Percentiles rank a stretch among this genome's conserved stretches.
Conservation (phyloP, 108 stramenopile genomes). For the Nitzschia putrida region DNA sequence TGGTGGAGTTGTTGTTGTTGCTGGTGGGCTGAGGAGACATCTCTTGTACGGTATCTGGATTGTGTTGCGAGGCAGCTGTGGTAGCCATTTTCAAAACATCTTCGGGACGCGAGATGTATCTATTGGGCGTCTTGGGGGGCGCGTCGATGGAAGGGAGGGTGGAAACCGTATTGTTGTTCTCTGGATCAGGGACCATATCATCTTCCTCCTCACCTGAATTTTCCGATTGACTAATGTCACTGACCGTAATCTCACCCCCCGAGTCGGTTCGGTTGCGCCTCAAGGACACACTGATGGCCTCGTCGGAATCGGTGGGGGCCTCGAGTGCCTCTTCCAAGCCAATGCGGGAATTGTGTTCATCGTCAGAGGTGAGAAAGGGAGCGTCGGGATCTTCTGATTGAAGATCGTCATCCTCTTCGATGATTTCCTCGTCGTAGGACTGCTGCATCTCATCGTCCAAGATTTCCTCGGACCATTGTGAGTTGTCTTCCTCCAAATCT, state of each 20-base stretch:
- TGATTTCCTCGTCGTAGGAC: background rate
- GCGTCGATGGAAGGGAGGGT: background rate
- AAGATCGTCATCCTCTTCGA: background rate
- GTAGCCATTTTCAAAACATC: background rate
- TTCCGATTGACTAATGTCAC: conserved; percentile 25
- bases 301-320: background rate
- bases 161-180: background rate
- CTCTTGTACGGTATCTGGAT: background rate
- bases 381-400: background rate
- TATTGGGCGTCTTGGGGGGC: conserved; percentile 16
- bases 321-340: background rate
- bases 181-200: background rate
- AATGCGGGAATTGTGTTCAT: background rate
- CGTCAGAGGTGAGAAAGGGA: background rate
- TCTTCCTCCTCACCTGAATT: background rate
- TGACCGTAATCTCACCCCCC: conserved; percentile 21
- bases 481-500: conserved; percentile 18
- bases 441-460: background rate
- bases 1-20: background rate
- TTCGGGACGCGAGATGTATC: conserved; percentile 3
- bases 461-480: conserved; percentile 6
- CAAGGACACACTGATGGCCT: conserved; percentile 4
- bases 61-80: background rate
- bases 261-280: background rate
- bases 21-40: too few species aligned